Conservation (phyloP, 345 rosid species). For the Pistacia atlantica region DNA sequence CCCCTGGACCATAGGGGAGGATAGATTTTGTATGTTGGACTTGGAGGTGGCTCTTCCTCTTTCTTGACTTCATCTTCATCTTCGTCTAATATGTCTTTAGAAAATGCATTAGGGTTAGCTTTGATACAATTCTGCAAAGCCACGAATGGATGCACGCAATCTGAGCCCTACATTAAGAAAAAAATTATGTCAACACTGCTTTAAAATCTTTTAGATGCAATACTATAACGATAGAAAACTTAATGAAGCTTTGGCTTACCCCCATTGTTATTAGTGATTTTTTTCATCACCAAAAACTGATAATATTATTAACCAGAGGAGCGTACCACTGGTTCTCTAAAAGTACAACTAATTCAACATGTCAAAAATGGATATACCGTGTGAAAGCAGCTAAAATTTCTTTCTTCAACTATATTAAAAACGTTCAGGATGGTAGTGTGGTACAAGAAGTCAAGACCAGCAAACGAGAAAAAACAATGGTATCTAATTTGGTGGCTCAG, state of each 20-base stretch:
- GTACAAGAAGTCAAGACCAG: neutral
- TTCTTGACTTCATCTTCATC: conserved; percentile 38
- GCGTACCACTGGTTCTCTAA: neutral
- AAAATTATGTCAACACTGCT: conserved; percentile 3
- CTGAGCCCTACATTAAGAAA: conserved; percentile 63
- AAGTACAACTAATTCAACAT: neutral
- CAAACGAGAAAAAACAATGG: neutral
- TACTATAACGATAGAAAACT: neutral
- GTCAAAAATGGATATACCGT: neutral
- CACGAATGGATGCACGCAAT: conserved; percentile 78
- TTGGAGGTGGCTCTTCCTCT: conserved; percentile 53
- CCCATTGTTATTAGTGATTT: no score
- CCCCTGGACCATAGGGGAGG: conserved; percentile 75
- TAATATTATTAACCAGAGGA: neutral
- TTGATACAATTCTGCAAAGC: conserved; percentile 86
- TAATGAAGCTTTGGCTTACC: no score
- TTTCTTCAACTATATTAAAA: neutral
- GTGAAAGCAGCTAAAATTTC: neutral
- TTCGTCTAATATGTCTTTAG: conserved; percentile 50
- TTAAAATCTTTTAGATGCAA: neutral
- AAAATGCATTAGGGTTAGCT: conserved; percentile 72
- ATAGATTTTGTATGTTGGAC: conserved; percentile 53
- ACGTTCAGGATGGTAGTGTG: neutral
- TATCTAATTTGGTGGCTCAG: neutral
- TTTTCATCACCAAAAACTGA: no score